phyloP scores from a whole-genome alignment of 805 yeast genomes.

The Candida maris region DNA sequence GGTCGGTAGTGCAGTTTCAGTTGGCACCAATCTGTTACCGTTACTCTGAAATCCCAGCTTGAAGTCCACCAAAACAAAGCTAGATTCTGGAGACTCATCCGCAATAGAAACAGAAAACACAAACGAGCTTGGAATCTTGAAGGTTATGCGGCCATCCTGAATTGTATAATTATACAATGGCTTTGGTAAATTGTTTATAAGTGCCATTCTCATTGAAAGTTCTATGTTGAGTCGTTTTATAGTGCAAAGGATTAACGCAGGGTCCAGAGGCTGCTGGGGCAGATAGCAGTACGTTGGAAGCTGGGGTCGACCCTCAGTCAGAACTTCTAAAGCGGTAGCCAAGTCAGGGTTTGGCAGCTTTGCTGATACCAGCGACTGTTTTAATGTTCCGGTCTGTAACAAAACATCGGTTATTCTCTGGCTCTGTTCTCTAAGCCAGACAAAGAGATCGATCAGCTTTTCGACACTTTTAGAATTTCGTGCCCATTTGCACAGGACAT shows the following conservation, averaged over 20 bases:
- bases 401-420: constrained; percentile 60
- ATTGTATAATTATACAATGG: constrained; percentile 62
- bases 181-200: constrained; percentile 58
- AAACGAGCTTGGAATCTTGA: constrained; percentile 61
- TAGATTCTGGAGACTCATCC: constrained; percentile 52
- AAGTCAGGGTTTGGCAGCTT: constrained; percentile 91
- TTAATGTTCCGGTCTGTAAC: constrained; percentile 64
- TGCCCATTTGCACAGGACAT: constrained; percentile 89
- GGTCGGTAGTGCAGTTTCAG: constrained; percentile 28
- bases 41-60: constrained; percentile 53
- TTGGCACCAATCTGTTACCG: constrained; percentile 28
- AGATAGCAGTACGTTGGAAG: constrained; percentile 62
- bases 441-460: constrained; percentile 76
- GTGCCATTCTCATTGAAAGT: constrained; percentile 70
- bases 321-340: constrained; percentile 80
- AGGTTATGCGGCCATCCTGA: constrained; percentile 71
- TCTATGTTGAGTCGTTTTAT: constrained; percentile 68
- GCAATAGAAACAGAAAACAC: constrained; percentile 76
- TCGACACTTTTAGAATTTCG: constrained; percentile 67
- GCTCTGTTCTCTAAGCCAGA: constrained; percentile 82
- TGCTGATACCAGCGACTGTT: constrained; percentile 75
- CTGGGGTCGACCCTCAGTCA: constrained; percentile 72
- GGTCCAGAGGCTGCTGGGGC: constrained; percentile 45
- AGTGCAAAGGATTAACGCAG: constrained; percentile 55
- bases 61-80: constrained; percentile 77